These are phyloP conservation scores for Porphyrellus sp. DNA, from an alignment of 1,284 basidiomycete species.

Conservation along the genomic window DNA sequence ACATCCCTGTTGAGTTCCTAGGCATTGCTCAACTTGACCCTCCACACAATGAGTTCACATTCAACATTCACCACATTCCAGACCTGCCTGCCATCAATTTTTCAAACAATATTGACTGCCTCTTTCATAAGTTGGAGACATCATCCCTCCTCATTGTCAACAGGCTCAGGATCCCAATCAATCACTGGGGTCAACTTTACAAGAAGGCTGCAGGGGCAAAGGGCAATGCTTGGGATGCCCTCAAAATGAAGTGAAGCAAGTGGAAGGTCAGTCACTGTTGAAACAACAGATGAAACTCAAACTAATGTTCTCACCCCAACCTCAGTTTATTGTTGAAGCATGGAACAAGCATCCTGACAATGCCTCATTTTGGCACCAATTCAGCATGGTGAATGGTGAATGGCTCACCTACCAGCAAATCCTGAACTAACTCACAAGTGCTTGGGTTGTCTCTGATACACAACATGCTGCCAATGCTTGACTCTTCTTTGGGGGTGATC, in stretches of 20 bases:
- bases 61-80: neutral
- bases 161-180: neutral
- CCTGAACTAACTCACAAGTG: too few relatives aligned
- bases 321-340: too few relatives aligned
- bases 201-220: neutral
- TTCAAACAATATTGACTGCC: neutral
- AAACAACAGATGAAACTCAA: too few relatives aligned
- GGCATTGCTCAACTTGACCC: neutral
- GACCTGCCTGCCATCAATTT: neutral
- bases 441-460: too few relatives aligned
- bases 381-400: too few relatives aligned
- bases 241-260: neutral
- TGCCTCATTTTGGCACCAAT: too few relatives aligned
- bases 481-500: too few relatives aligned
- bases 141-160: neutral
- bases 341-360: too few relatives aligned
- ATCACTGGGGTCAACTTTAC: neutral
- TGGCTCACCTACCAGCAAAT: too few relatives aligned
- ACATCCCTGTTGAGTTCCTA: neutral
- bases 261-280: neutral
- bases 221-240: neutral
- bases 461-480: too few relatives aligned
- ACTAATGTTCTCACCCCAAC: too few relatives aligned
- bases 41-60: neutral
- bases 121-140: neutral